Evolutionary conservation across 2,329 filamentous ascomycete genomes (phyloP), one percentile per base, ranked within the genome.

Genomic region (Nemania sp.): DNA sequence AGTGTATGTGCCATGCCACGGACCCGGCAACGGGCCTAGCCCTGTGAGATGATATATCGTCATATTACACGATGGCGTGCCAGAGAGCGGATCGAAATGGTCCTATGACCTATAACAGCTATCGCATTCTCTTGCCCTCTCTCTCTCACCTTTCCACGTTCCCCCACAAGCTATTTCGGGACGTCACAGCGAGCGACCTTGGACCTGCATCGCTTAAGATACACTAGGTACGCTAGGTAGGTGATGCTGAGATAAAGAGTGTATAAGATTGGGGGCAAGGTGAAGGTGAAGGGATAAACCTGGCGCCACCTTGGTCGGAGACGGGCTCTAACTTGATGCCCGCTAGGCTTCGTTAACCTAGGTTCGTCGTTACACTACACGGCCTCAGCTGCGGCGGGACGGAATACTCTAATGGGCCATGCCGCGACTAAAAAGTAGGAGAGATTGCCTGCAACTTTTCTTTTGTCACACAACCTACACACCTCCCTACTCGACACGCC

Each of bases 381-480:
- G 25, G 35, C 50, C 34, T 64, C 43, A 62, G 62, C 47, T 53
- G 59, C 59, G 48, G 61, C 48, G 48, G 32, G 45, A 57, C 62
- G 62, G 62, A 55, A 62, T 64, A 59, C 62, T 54, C 35, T 43
- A 62, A 62, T 32, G 53, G 55, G 59, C 25, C 48, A 64, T 52
- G 55, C 62, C 54, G 55, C 51, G 29, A 18, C 43, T 17, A 29
- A 29, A 29, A 4, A 13, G 48, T 40, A 32, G 20, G 39, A 62
- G 39, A 57, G 18, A 54, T 42, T 57, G 50, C 46, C 45, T 62
- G 54, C 54, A 57, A 62, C 49, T 40, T 50, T 43, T 21, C 45
- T 53, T 35, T 32, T 32, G 53, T 52, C 43, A 51, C 48, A 34
- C n/a, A n/a, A n/a, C n/a, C n/a, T n/a, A n/a, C n/a, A n/a, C n/a